A percentile compares a stretch with the other conserved stretches of the same genome.
These are phyloP conservation scores for Aspergillus unguis DNA, from an alignment of 2,329 filamentous ascomycete species.

Conservation along the genomic window DNA sequence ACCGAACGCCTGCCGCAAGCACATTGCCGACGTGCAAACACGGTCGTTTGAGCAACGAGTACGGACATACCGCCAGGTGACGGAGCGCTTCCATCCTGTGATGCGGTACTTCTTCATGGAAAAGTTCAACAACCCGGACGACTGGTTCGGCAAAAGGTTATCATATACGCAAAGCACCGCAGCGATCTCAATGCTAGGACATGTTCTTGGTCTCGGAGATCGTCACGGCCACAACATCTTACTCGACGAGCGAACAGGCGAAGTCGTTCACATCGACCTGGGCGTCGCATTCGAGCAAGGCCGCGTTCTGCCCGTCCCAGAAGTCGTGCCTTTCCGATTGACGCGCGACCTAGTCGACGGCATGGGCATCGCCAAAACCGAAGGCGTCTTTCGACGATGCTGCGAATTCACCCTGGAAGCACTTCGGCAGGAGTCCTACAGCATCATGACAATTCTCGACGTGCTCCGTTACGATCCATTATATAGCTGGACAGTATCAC, in stretches of 20 bases:
- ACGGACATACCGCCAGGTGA: slow-evolving; percentile 71
- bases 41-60: slow-evolving; percentile 69
- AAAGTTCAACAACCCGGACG: slow-evolving; percentile 85
- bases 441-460: slow-evolving; percentile 97
- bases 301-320: slow-evolving; percentile 88
- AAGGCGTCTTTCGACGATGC: slow-evolving; percentile 95
- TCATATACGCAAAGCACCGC: slow-evolving; percentile 93
- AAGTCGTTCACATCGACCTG: slow-evolving; percentile 94
- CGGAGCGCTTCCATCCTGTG: slow-evolving; percentile 81
- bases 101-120: slow-evolving; percentile 98
- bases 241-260: slow-evolving; percentile 81
- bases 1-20: slow-evolving; percentile 69
- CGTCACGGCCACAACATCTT: slow-evolving; percentile 96
- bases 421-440: slow-evolving; percentile 89
- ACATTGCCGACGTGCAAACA: slow-evolving; percentile 70
- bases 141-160: slow-evolving; percentile 86
- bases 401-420: slow-evolving; percentile 97
- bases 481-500: slow-evolving; percentile 90
- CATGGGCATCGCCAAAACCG: slow-evolving; percentile 92
- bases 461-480: slow-evolving; percentile 97
- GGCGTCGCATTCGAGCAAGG: slow-evolving; percentile 97
- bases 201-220: slow-evolving; percentile 89
- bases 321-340: slow-evolving; percentile 91
- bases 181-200: slow-evolving; percentile 90
- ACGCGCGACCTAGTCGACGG: slow-evolving; percentile 94